Percentiles rank a stretch among this genome's conserved stretches.
These are phyloP conservation scores for Microstegium vimineum DNA, from an alignment of 176 grass and related monocot species.

Conservation along the genomic window DNA sequence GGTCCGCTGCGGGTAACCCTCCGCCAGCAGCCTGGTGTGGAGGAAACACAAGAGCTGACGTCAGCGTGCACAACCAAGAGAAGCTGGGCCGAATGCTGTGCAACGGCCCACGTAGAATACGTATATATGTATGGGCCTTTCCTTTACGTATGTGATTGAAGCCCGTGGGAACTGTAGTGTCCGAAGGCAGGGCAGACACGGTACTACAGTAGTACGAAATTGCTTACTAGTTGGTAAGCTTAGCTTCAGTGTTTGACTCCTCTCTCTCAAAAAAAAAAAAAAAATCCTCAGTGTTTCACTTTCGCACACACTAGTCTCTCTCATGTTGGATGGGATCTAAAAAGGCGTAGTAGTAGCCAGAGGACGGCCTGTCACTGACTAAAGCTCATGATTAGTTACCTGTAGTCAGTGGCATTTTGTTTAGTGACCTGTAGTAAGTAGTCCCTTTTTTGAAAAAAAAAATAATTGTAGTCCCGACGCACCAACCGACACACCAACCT, in stretches of 20 bases:
- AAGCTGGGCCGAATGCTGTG: background rate
- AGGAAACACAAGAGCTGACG: background rate
- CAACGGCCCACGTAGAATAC: background rate
- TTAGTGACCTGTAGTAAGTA: too few relatives aligned
- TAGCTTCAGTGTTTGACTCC: background rate
- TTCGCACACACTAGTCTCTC: background rate
- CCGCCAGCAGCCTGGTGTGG: constrained; percentile 46
- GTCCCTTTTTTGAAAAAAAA: too few relatives aligned
- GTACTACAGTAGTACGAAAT: too few relatives aligned
- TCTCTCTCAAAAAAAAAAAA: too few relatives aligned
- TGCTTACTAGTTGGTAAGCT: background rate
- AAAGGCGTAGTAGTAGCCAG: too few relatives aligned
- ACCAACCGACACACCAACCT: background rate
- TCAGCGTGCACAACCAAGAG: background rate
- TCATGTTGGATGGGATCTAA: background rate
- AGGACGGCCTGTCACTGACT: too few relatives aligned
- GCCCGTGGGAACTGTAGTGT: background rate
- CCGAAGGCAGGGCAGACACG: too few relatives aligned
- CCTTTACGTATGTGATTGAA: too few relatives aligned
- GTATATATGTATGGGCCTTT: background rate
- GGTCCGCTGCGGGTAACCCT: constrained; percentile 73
- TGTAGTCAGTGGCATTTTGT: too few relatives aligned
- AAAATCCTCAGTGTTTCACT: too few relatives aligned
- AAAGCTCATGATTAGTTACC: too few relatives aligned
- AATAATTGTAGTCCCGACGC: too few relatives aligned